These are phyloP conservation scores for Trichocomaceae sp. DNA, from an alignment of 2,329 filamentous ascomycete species.

Conservation along the genomic window DNA sequence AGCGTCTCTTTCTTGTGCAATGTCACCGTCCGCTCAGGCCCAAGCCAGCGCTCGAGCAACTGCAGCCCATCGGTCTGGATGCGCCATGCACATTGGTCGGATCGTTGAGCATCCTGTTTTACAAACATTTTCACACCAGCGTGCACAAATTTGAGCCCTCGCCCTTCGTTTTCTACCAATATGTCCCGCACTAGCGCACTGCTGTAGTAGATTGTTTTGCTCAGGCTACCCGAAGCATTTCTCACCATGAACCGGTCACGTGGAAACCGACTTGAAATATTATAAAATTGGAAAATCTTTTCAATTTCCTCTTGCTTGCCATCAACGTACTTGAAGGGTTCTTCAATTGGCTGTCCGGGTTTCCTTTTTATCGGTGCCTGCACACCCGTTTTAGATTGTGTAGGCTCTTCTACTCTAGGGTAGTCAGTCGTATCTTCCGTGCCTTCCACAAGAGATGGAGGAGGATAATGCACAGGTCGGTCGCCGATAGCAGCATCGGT, in stretches of 20 bases:
- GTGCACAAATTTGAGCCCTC: slow-evolving; percentile 91
- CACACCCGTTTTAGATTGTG: slow-evolving; percentile 11
- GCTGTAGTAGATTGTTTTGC: slow-evolving; percentile 96
- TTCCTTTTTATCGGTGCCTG: slow-evolving; percentile 32
- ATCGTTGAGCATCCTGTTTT: slow-evolving; percentile 86
- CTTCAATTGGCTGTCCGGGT: slow-evolving; percentile 58
- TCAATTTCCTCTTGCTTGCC: slow-evolving; percentile 68
- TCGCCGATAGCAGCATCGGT: slow-evolving; percentile 34
- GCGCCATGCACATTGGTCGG: slow-evolving; percentile 84
- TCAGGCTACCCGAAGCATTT: slow-evolving; percentile 78
- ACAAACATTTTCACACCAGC: slow-evolving; percentile 98
- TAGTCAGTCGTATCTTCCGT: slow-evolving; percentile 20
- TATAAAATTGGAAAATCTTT: slow-evolving; percentile 76
- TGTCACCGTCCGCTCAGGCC: slow-evolving; percentile 65
- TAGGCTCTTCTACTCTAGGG: slow-evolving; percentile 10
- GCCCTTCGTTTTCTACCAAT: slow-evolving; percentile 76
- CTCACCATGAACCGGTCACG: slow-evolving; percentile 91
- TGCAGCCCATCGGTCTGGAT: slow-evolving; percentile 92
- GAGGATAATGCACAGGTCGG: slow-evolving; percentile 30
- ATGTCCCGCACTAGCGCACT: slow-evolving; percentile 78
- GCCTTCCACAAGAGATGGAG: slow-evolving; percentile 21
- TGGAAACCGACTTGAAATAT: slow-evolving; percentile 76
- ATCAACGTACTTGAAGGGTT: slow-evolving; percentile 88
- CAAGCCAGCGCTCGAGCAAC: slow-evolving; percentile 85
- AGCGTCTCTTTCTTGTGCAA: slow-evolving; percentile 74